Evolutionary conservation across 2,329 filamentous ascomycete species (phyloP).

Genomic region (Epichloe baconii): DNA sequence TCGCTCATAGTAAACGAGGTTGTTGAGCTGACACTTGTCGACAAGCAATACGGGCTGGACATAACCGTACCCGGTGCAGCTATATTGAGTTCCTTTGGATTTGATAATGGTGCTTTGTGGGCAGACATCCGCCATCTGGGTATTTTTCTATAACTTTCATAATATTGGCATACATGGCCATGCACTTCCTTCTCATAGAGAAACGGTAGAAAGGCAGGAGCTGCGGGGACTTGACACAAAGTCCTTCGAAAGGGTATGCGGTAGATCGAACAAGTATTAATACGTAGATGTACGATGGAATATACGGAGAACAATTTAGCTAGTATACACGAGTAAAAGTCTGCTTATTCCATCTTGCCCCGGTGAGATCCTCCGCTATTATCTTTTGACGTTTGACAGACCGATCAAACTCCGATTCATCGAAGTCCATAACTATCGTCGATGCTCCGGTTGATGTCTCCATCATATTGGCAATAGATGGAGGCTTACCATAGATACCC

Average conservation of each 20-base stretch:
- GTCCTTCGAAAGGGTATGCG: neutral
- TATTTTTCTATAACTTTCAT: slow-evolving; percentile 70
- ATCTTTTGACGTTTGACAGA: slow-evolving; percentile 39
- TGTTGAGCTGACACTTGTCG: slow-evolving; percentile 72
- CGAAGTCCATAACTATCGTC: slow-evolving; percentile 23
- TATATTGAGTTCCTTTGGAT: slow-evolving; percentile 90
- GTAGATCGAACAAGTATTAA: too few relatives aligned
- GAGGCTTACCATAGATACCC: slow-evolving; percentile 34
- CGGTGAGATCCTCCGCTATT: slow-evolving; percentile 46
- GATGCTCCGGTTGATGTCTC: slow-evolving; percentile 20
- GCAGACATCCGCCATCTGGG: slow-evolving; percentile 68
- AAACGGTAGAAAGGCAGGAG: slow-evolving; percentile 34
- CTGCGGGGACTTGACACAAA: neutral
- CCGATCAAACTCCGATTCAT: slow-evolving; percentile 27
- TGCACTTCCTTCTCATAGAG: slow-evolving; percentile 90
- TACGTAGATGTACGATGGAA: neutral
- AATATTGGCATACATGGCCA: slow-evolving; percentile 74
- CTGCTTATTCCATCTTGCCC: slow-evolving; percentile 35
- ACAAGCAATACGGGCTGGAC: slow-evolving; percentile 91
- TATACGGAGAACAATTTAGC: neutral
- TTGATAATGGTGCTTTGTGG: slow-evolving; percentile 80
- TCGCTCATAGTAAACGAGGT: slow-evolving; percentile 96
- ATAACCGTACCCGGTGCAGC: slow-evolving; percentile 92
- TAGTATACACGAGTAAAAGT: neutral
- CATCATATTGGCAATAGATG: slow-evolving; percentile 32